A percentile compares a stretch with the other conserved stretches of the same genome.
phyloP scores from a whole-genome alignment of 2,329 filamentous ascomycete species.

The Fusarium paranaense region DNA sequence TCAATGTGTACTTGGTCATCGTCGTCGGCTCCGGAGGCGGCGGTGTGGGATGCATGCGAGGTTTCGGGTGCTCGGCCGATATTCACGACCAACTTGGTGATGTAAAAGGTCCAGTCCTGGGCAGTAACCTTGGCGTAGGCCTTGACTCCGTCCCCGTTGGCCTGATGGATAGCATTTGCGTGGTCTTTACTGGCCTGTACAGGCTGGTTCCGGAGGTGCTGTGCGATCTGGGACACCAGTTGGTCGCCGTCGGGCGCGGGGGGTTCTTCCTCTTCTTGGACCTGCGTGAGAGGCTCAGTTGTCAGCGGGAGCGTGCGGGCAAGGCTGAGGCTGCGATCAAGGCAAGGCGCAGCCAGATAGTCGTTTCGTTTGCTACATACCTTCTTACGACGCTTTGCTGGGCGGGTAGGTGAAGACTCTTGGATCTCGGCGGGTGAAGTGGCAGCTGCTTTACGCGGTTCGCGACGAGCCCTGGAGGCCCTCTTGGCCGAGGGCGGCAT shows the following conservation, averaged over 20 bases:
- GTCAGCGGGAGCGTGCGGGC: slow-evolving; percentile 26
- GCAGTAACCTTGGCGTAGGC: slow-evolving; percentile 88
- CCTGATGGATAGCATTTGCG: slow-evolving; percentile 72
- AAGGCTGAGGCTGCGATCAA: background rate
- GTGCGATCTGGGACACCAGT: slow-evolving; percentile 66
- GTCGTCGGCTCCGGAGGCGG: slow-evolving; percentile 58
- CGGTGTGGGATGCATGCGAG: slow-evolving; percentile 50
- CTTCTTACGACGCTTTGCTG: slow-evolving; percentile 74
- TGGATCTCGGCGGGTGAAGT: slow-evolving; percentile 54
- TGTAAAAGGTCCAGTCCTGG: slow-evolving; percentile 86
- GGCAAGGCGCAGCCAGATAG: background rate
- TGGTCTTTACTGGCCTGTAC: slow-evolving; percentile 73
- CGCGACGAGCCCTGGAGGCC: slow-evolving; percentile 53
- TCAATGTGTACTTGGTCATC: slow-evolving; percentile 82
- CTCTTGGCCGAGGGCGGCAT: slow-evolving; percentile 56
- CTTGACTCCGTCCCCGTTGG: slow-evolving; percentile 71
- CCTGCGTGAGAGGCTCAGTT: slow-evolving; percentile 42
- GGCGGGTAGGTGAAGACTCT: slow-evolving; percentile 69
- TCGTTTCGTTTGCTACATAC: slow-evolving; percentile 48
- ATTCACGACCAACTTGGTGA: slow-evolving; percentile 78
- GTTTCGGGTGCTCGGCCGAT: slow-evolving; percentile 77
- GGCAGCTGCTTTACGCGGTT: slow-evolving; percentile 52
- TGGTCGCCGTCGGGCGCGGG: slow-evolving; percentile 65
- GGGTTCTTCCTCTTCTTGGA: slow-evolving; percentile 51
- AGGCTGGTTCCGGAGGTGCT: slow-evolving; percentile 60